phyloP scores from a whole-genome alignment of 176 grass and related monocot genomes.

The Eremochloa ophiuroides region DNA sequence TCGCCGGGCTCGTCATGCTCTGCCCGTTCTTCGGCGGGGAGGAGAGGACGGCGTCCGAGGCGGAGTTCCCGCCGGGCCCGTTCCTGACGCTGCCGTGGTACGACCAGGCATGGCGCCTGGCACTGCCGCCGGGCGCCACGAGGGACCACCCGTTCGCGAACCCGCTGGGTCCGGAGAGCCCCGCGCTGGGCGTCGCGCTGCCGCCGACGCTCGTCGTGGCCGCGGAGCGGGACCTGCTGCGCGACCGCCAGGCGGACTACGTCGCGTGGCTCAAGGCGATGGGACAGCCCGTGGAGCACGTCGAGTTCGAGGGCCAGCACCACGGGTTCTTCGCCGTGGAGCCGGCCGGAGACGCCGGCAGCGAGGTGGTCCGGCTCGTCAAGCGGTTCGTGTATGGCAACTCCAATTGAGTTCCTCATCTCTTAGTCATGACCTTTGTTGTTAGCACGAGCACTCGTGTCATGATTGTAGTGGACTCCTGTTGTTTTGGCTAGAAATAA shows the following conservation, averaged over 20 bases:
- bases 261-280: slow-evolving; percentile 25
- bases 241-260: slow-evolving; percentile 38
- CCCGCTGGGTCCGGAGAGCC: slow-evolving; percentile 43
- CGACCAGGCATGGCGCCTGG: slow-evolving; percentile 45
- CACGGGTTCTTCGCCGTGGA: slow-evolving; percentile 59
- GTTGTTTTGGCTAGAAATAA: no score
- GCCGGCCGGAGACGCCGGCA: slow-evolving; percentile 30
- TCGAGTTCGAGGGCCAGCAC: slow-evolving; percentile 12
- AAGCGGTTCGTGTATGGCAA: slow-evolving; percentile 39
- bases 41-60: slow-evolving; percentile 44
- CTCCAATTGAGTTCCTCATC: no score
- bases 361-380: slow-evolving; percentile 38
- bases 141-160: slow-evolving; percentile 45
- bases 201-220: slow-evolving; percentile 38
- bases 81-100: slow-evolving; percentile 28
- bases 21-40: slow-evolving; percentile 52
- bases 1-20: slow-evolving; percentile 44
- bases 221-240: slow-evolving; percentile 38
- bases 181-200: slow-evolving; percentile 17
- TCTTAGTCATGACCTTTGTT: neutral
- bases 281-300: slow-evolving; percentile 44
- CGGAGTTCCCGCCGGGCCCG: slow-evolving; percentile 42
- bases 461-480: neutral
- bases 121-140: slow-evolving; percentile 35
- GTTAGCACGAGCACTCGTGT: neutral